phyloP scores from a whole-genome alignment of 1,284 basidiomycete species.

The Irpex lacteus region DNA sequence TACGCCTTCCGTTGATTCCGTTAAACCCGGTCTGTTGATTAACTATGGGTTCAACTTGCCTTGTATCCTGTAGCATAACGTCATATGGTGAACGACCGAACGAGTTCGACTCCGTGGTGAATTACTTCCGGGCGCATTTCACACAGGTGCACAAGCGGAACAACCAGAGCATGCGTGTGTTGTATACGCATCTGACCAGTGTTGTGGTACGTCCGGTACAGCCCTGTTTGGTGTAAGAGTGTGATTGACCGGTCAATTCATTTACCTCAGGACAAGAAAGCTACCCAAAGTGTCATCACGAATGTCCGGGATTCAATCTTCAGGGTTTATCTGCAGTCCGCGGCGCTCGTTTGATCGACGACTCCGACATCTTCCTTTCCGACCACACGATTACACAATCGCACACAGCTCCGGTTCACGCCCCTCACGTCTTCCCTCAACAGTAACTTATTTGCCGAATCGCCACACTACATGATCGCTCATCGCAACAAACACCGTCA shows the following conservation, averaged over 20 bases:
- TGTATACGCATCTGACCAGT: slow-evolving; percentile 78
- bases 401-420: not conserved
- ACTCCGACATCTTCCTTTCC: not conserved
- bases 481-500: not conserved
- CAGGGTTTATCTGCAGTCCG: slow-evolving; percentile 33
- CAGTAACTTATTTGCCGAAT: not conserved
- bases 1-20: slow-evolving; percentile 34
- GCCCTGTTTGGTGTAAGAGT: not conserved
- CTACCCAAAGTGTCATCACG: slow-evolving; percentile 77
- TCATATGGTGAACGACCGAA: slow-evolving; percentile 78
- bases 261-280: slow-evolving; percentile 63
- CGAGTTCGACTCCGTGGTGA: slow-evolving; percentile 74
- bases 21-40: not conserved
- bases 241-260: not conserved
- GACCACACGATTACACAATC: not conserved
- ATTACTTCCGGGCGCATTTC: slow-evolving; percentile 83
- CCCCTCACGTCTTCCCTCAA: not conserved
- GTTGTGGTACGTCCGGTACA: slow-evolving; percentile 56
- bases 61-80: slow-evolving; percentile 54
- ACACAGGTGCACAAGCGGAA: slow-evolving; percentile 76
- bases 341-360: slow-evolving; percentile 28
- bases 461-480: not conserved
- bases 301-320: slow-evolving; percentile 48
- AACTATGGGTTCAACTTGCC: not conserved
- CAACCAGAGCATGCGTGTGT: slow-evolving; percentile 72